Evolutionary conservation across 2,329 filamentous ascomycete species (phyloP).

Genomic region (Cyphellophora attinorum): DNA sequence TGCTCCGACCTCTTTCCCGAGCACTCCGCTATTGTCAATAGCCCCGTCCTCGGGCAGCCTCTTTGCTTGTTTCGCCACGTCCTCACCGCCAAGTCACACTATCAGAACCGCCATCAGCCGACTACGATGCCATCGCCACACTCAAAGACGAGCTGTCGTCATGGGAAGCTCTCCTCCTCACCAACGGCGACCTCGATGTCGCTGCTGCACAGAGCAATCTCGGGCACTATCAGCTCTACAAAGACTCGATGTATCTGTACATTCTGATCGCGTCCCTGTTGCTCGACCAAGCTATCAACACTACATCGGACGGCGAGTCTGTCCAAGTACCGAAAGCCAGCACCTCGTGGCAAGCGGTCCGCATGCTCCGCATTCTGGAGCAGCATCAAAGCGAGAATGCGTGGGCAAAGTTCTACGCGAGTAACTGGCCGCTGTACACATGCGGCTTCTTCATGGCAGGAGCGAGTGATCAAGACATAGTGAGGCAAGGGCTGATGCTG

Average conservation of each 20-base stretch:
- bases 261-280: slow-evolving; percentile 10
- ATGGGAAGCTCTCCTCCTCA: slow-evolving; percentile 7
- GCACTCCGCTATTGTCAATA: slow-evolving; percentile 8
- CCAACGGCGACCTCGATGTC: slow-evolving; percentile 4
- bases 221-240: slow-evolving; percentile 4
- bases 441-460: slow-evolving; percentile 8
- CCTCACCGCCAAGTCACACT: slow-evolving; percentile 7
- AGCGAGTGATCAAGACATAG: slow-evolving; percentile 4
- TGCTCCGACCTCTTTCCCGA: slow-evolving; percentile 7
- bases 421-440: slow-evolving; percentile 10
- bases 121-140: slow-evolving; percentile 7
- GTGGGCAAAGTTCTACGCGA: slow-evolving; percentile 9
- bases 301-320: background rate
- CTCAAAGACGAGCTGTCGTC: slow-evolving; percentile 7
- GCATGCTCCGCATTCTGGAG: slow-evolving; percentile 4
- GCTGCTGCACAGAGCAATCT: background rate
- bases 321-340: slow-evolving; percentile 2
- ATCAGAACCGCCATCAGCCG: slow-evolving; percentile 5
- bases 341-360: slow-evolving; percentile 8
- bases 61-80: slow-evolving; percentile 7
- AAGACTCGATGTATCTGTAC: slow-evolving; percentile 8
- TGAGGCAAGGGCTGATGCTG: slow-evolving; percentile 6
- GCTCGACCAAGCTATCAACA: slow-evolving; percentile 4
- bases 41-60: slow-evolving; percentile 10
- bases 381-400: slow-evolving; percentile 4